A percentile compares a stretch with the other conserved stretches of the same genome.
phyloP scores from a whole-genome alignment of 306 rosid genomes.

The Clitoria ternatea region DNA sequence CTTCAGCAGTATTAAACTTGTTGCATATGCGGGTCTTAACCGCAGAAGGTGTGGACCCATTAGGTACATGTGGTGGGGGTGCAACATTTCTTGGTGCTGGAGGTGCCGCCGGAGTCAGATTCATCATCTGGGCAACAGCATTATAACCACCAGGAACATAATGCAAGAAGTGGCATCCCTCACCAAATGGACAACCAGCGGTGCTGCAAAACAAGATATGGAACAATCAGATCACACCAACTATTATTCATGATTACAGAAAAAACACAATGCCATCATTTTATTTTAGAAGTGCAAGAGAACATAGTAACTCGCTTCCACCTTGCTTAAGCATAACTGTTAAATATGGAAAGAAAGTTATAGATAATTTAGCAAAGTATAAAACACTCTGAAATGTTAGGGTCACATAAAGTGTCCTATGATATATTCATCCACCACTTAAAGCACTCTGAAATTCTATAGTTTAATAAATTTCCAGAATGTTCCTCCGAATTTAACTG shows the following conservation, averaged over 20 bases:
- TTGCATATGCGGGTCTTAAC: conserved; percentile 81
- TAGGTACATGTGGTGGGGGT: conserved; percentile 42
- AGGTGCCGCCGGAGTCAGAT: conserved; percentile 58
- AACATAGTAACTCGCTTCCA: background rate
- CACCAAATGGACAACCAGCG: conserved; percentile 96
- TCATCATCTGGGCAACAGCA: conserved; percentile 92
- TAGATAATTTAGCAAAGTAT: background rate
- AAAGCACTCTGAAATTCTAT: background rate
- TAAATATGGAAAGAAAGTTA: background rate
- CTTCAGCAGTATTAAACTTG: conserved; percentile 74
- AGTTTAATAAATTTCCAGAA: background rate
- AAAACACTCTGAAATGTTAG: too few species aligned
- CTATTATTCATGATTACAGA: background rate
- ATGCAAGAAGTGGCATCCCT: conserved; percentile 93
- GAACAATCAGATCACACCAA: conserved; percentile 29
- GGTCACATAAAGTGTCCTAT: background rate
- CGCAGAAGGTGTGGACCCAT: conserved; percentile 53
- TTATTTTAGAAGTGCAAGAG: background rate
- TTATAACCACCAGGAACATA: conserved; percentile 90
- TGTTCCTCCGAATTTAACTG: background rate
- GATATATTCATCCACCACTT: background rate
- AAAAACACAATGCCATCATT: background rate
- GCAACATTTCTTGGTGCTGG: conserved; percentile 55
- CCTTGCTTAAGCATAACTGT: background rate
- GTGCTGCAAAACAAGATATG: conserved; percentile 60